Base-by-base conservation (phyloP, 1,139 yeast genomes). In the Pichia cactophila region DNA sequence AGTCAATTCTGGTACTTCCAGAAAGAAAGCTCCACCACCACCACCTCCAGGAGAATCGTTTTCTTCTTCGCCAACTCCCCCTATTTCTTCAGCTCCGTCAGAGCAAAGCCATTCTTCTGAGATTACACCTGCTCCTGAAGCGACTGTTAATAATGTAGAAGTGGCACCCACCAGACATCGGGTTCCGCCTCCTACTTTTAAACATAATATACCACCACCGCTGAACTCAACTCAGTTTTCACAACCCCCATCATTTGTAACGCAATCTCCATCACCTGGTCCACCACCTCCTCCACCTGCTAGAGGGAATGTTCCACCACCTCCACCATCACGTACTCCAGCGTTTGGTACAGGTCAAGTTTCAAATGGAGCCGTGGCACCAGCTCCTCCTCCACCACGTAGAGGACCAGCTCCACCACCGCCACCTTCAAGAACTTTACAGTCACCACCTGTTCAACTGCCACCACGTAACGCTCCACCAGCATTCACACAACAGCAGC, bases 341-440 rank as follows among this genome's bases (percentile, higher is more conserved):
- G 41, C 33, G 5, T 26, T 23, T 14, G 41, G 42, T 5, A 8
- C 42, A 6, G 17, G 16, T 14, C 43, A 28, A 26, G 53, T 56
- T n/a, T 4, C 41, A 16, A 17, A 56, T 28, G 52, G 58, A 41
- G 54, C 60, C n/a, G 63, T 67, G 5, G 59, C 59, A 2, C 66
- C 67, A 36, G 59, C 65, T 47, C 59, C 69, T 6, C 72, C 75
- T 16, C 71, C 67, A 4, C 58, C 67, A 16, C 49, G 61, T 40
- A 48, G 52, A 26, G 42, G 41, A 10, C 35, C 43, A 14, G 41
- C 23, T 6, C 47, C 48, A 12, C 41, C 41, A 5, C 41, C 41
- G 10, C 41, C 41, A 23, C 41, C 41, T 20, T 38, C 41, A 38
- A 38, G 41, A 38, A 38, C 29, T 20, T 10, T 11, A 4, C 28